These are phyloP conservation scores for Ensete glaucum DNA, from an alignment of 176 grass and related monocot genomes.

Conservation along the genomic window DNA sequence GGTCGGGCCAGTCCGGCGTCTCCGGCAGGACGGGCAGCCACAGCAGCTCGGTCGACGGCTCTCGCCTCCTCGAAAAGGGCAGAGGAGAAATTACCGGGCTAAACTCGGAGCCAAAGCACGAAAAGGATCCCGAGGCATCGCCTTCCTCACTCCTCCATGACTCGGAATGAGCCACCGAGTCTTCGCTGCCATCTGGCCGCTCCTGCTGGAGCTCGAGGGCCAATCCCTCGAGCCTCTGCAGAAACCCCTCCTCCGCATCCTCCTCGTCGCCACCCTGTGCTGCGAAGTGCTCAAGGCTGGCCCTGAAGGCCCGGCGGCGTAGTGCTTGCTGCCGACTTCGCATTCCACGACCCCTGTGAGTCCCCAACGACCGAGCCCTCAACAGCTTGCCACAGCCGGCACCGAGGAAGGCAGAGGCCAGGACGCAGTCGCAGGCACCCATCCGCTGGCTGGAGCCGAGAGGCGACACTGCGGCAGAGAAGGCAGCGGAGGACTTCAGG, in stretches of 20 bases:
- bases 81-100: neutral
- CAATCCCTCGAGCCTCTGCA: constrained; percentile 59
- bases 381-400: constrained; percentile 14
- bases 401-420: constrained; percentile 15
- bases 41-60: neutral
- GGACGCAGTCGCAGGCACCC: neutral
- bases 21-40: constrained; percentile 9
- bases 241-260: constrained; percentile 38
- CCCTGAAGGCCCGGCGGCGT: constrained; percentile 34
- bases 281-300: constrained; percentile 38
- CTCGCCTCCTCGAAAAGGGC: neutral
- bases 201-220: constrained; percentile 22
- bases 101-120: neutral
- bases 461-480: neutral
- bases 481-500: neutral
- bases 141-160: neutral
- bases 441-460: neutral
- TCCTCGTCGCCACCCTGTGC: constrained; percentile 22
- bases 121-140: neutral
- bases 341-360: constrained; percentile 5
- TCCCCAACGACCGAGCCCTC: constrained; percentile 38
- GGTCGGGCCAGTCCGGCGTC: constrained; percentile 3
- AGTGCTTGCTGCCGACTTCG: constrained; percentile 4
- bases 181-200: neutral
- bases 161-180: neutral